These are phyloP conservation scores for Gastrolobium bilobum DNA, from an alignment of 306 rosid genomes.

Conservation along the genomic window DNA sequence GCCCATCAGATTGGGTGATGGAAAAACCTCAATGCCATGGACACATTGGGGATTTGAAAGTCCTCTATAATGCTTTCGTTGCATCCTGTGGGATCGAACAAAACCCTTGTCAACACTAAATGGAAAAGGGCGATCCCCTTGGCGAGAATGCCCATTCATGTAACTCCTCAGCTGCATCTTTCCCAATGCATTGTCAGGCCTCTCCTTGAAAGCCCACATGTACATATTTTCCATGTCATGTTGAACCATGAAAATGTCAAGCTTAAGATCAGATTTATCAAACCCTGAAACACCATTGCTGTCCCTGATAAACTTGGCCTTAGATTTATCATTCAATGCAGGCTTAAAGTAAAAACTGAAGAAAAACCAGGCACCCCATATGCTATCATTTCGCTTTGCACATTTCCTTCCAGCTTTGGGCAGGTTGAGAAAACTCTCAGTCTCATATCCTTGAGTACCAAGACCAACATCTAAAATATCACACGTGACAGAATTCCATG, in stretches of 20 bases:
- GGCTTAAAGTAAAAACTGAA: conserved; percentile 73
- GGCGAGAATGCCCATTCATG: conserved; percentile 81
- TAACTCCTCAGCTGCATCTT: conserved; percentile 79
- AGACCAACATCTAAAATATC: conserved; percentile 66
- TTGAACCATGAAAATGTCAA: conserved; percentile 74
- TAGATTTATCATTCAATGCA: conserved; percentile 61
- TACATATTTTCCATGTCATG: conserved; percentile 81
- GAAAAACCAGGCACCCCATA: conserved; percentile 81
- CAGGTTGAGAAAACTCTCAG: conserved; percentile 54
- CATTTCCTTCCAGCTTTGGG: conserved; percentile 67
- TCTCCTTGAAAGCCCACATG: conserved; percentile 81
- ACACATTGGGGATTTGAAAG: conserved; percentile 75
- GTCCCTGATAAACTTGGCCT: conserved; percentile 58
- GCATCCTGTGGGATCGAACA: conserved; percentile 77
- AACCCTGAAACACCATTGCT: conserved; percentile 63
- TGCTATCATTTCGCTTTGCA: conserved; percentile 61
- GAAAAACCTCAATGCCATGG: conserved; percentile 70
- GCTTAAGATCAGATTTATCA: conserved; percentile 64
- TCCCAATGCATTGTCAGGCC: conserved; percentile 71
- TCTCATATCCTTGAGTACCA: conserved; percentile 61
- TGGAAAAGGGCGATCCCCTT: conserved; percentile 71
- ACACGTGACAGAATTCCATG: conserved; percentile 60
- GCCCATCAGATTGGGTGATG: conserved; percentile 62
- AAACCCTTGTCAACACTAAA: conserved; percentile 70
- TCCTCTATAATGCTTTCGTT: conserved; percentile 75